Base-by-base conservation (phyloP, 2,329 filamentous ascomycete species). In the Aspergillus phoenicis region DNA sequence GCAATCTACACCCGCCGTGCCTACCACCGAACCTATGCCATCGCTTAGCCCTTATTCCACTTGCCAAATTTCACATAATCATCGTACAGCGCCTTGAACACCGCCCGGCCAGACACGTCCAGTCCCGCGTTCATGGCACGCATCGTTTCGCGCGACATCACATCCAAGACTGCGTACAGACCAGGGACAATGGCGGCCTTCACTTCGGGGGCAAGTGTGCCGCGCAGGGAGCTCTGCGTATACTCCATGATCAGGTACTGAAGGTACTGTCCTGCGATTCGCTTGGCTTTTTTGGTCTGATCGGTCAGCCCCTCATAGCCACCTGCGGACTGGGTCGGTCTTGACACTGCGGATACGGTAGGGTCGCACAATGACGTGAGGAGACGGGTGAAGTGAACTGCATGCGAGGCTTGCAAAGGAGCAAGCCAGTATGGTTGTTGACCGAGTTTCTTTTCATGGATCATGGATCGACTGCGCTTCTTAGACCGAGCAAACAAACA, bases 331-430 rank as follows among this genome's bases (percentile, higher is more conserved):
- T 73, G 72, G 7, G 67, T 67, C 6, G 73, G 71, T 15, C 72
- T 71, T 13, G 81, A 76, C 4, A 86, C 82, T 1, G 84, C 81
- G 0, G 84, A 85, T 49, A 85, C 81, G 0, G 86, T 85, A 0
- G 87, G 87, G 57, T 86, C 85, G 75, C 84, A 87, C 54, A 89
- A 81, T 0, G 84, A 82, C n/a, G 82, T 82, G 22, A 89, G 78
- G 8, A 88, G 74, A 8, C 84, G 82, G 1, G 84, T 80, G 65
- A 83, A 85, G 43, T 81, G 77, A 1, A 77, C 73, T 2, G 82
- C 83, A 60, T 84, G 82, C 17, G 77, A 73, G 15, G 76, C 67
- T 8, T 73, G 71, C 28, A 81, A 75, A 5, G 69, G 70, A 10
- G 69, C 68, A 41, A 73, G 70, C 73, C 74, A 77, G 63, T 68